These are phyloP conservation scores for Cryptococcus sp. DNA, from an alignment of 1,284 basidiomycete genomes.

Conservation along the genomic window DNA sequence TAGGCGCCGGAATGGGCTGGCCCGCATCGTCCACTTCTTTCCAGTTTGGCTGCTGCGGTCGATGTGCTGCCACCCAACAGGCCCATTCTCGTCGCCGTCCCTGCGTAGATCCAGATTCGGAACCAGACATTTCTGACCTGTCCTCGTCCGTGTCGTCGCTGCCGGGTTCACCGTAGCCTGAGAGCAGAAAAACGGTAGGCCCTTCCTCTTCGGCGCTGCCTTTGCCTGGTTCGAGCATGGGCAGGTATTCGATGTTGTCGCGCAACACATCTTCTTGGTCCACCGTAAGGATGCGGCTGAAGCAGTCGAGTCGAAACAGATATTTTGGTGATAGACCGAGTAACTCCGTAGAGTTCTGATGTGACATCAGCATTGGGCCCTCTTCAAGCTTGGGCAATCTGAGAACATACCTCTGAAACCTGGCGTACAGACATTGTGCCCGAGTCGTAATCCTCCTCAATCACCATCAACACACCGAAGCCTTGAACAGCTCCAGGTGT, in stretches of 20 bases:
- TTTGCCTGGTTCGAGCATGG: conserved; percentile 55
- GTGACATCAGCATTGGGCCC: conserved; percentile 14
- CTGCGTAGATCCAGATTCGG: conserved; percentile 8
- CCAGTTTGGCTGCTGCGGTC: conserved; percentile 53
- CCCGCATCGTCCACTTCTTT: conserved; percentile 36
- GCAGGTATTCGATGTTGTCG: conserved; percentile 73
- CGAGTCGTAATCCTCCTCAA: conserved; percentile 66
- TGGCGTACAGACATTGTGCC: conserved; percentile 70
- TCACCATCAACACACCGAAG: conserved; percentile 77
- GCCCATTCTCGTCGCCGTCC: conserved; percentile 64
- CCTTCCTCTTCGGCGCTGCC: conserved; percentile 55
- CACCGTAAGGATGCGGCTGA: conserved; percentile 71
- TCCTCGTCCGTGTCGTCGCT: conserved; percentile 49
- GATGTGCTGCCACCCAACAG: conserved; percentile 81
- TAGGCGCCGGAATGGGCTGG: conserved; percentile 28
- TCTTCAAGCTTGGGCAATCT: neutral
- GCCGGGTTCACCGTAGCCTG: conserved; percentile 69
- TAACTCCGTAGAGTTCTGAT: conserved; percentile 65
- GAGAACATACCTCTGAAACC: conserved; percentile 70
- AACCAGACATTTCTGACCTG: conserved; percentile 33
- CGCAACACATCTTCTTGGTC: conserved; percentile 71
- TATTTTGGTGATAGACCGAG: conserved; percentile 75
- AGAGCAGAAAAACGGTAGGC: conserved; percentile 71
- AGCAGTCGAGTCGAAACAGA: conserved; percentile 74
- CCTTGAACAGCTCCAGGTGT: conserved; percentile 83